Evolutionary conservation across 1,284 basidiomycete genomes (phyloP), one percentile per base, ranked within the genome.

Genomic region (Hortiboletus rubellus): DNA sequence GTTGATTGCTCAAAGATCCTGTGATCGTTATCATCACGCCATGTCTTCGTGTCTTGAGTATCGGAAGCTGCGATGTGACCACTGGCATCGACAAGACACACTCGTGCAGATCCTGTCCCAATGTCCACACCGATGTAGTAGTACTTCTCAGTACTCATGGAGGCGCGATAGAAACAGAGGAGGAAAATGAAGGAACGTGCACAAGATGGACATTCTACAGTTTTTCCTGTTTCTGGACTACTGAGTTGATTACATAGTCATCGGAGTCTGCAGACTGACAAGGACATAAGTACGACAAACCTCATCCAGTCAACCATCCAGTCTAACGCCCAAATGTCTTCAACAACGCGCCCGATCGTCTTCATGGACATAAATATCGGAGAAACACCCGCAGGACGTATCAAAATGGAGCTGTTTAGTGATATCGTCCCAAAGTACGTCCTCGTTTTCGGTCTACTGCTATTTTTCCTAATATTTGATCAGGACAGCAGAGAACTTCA

Each of bases 291-390:
- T 27, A 27, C 8, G 46, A 48, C 45, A 52, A 49, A 5, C 30
- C 15, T 31, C 31, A 30, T 49, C 36, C 12, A 58, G 7, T n/a
- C 54, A 45, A 60, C 2, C 47, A 47, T 37, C 31, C 11, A 34
- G 22, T 31, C 2, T 49, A 52, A 52, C 46, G 14, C 30, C 47
- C 27, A 55, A 57, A 72, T 72, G 70, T 65, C 73, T 49, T 65
- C 74, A 33, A 69, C 73, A 41, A 74, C 77, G 0, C 82, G 93
- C 33, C 96, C 96, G 0, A 78, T 98, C 54, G 96, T 98, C 41
- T 99, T 98, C 74, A 96, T 99, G 83, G 96, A 99, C 72, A 80
- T 98, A 60, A 85, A 92, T 50, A 97, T 98, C 49, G 96, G 96
- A 34, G 96, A 98, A 74, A 96, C 92, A 0, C 89, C 93, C 40